Conservation (phyloP, 305 asterid genomes). For the Euphrasia arctica region DNA sequence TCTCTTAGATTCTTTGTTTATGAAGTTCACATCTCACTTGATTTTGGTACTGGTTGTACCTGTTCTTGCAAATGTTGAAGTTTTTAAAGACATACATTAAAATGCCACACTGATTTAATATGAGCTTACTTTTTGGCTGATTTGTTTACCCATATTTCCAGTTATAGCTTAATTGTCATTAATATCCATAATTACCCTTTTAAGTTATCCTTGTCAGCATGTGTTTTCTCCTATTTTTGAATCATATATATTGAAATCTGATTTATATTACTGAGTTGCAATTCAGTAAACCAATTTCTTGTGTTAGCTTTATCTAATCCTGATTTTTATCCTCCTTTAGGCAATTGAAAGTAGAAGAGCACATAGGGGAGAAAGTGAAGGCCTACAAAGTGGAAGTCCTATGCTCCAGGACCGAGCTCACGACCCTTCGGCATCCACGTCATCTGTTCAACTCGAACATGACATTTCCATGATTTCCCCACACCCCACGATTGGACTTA, state of each 20-base stretch:
- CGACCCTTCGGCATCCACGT: slow-evolving; percentile 41
- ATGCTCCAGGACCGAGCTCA: slow-evolving; percentile 41
- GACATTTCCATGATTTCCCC: slow-evolving; percentile 42
- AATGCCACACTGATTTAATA: not conserved
- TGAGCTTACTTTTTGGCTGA: no score
- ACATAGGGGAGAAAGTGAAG: slow-evolving; percentile 47
- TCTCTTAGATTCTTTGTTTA: not conserved
- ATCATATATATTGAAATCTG: not conserved
- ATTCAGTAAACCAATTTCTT: not conserved
- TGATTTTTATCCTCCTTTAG: slow-evolving; percentile 27
- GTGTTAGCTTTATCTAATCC: not conserved
- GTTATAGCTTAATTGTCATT: not conserved
- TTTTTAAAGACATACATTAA: not conserved
- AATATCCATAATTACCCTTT: no score
- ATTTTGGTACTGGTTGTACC: not conserved
- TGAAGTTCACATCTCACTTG: slow-evolving; percentile 10
- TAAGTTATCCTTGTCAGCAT: not conserved
- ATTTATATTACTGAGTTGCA: not conserved
- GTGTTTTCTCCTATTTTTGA: not conserved
- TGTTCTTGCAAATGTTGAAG: not conserved
- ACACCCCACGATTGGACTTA: slow-evolving; percentile 30
- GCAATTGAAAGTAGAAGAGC: slow-evolving; percentile 65
- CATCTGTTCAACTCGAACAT: slow-evolving; percentile 67
- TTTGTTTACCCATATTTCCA: not conserved
- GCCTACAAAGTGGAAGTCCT: slow-evolving; percentile 51